Base-by-base conservation (phyloP, 179 eudicot species). In the Silene vulgaris region DNA sequence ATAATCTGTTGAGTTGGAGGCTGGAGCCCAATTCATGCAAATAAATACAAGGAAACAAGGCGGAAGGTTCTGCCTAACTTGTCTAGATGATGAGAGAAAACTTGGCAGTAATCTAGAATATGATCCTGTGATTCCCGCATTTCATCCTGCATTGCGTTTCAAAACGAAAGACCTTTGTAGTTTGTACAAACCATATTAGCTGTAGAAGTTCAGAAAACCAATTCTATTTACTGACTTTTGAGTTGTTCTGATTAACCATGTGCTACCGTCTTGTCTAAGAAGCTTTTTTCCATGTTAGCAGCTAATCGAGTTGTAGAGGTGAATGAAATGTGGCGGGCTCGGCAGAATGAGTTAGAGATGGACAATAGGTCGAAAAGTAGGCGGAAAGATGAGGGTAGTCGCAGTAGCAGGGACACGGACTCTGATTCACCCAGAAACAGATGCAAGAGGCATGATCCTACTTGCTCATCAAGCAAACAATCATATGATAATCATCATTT, bases 301-400 rank as follows among this genome's bases (percentile, higher is more conserved):
- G 98, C 93, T 76, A 94, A 91, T 75, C 89, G 94, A 78, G 86
- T 83, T 61, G 96, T 92, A 74, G 97, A 94, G 79, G 89, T 91
- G 73, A 86, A 87, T 84, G 98, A 94, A 87, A 92, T 94, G 94
- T 92, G 98, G 98, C 83, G 89, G 61, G 78, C 80, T 50, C 89
- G 97, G 68, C 86, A 92, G 80, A 92, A 92, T 76, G 97, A 94
- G 84, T 45, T 78, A 67, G 97, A 94, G 79, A 83, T 89, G 83
- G 89, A 89, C 72, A 78, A 78, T 37, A 85, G 81, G 84, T 65
- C 73, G 54, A 90, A 76, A 78, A 85, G 87, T 69, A 65, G 83
- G 74, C 32, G 69, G 0, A 78, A 80, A 69, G 75, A 75, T 75
- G 79, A 77, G n/a, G 78, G 75, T 57, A 69, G 84, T 65, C 75